Conservation (phyloP, 2,329 filamentous ascomycete genomes). For the Geoglossum cookeanum region DNA sequence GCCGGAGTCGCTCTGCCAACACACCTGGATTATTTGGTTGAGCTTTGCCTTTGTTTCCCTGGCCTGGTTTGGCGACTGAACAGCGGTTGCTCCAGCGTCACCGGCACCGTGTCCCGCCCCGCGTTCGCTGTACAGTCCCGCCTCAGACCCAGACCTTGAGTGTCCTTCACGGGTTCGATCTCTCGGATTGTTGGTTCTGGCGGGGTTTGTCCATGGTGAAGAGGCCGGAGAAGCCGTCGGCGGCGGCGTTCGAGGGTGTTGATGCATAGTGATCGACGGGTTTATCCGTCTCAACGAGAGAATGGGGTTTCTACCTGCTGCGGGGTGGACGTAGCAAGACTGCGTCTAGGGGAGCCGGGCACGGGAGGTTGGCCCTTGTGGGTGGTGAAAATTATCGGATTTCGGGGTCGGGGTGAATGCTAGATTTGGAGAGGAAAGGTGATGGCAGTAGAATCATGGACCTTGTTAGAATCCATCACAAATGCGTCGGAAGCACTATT, state of each 20-base stretch:
- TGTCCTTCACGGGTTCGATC: conserved; percentile 38
- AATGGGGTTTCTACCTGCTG: not conserved
- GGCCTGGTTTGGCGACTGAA: conserved; percentile 29
- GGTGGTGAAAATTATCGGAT: not conserved
- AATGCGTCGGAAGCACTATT: not conserved
- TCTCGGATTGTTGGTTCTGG: conserved; percentile 52
- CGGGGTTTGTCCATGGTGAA: conserved; percentile 51
- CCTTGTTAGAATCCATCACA: conserved; percentile 1
- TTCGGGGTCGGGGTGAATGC: not conserved
- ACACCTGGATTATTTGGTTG: conserved; percentile 83
- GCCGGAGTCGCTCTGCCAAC: conserved; percentile 9
- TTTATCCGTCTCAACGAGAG: not conserved
- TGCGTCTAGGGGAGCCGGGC: not conserved
- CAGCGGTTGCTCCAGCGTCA: conserved; percentile 25
- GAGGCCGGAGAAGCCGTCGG: conserved; percentile 53
- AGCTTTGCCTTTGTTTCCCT: conserved; percentile 58
- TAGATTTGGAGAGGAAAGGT: not conserved
- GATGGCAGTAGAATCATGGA: not conserved
- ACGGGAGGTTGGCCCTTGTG: not conserved
- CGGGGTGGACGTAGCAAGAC: not conserved
- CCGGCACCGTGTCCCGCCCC: conserved; percentile 31
- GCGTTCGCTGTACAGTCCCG: conserved; percentile 16
- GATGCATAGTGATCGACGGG: conserved; percentile 49
- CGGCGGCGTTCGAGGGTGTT: conserved; percentile 61
- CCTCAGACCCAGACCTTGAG: conserved; percentile 14